Percentiles rank a stretch among this genome's conserved stretches.
These are phyloP conservation scores for Adansonia rubrostipa DNA, from an alignment of 441 rosid species.

Conservation along the genomic window DNA sequence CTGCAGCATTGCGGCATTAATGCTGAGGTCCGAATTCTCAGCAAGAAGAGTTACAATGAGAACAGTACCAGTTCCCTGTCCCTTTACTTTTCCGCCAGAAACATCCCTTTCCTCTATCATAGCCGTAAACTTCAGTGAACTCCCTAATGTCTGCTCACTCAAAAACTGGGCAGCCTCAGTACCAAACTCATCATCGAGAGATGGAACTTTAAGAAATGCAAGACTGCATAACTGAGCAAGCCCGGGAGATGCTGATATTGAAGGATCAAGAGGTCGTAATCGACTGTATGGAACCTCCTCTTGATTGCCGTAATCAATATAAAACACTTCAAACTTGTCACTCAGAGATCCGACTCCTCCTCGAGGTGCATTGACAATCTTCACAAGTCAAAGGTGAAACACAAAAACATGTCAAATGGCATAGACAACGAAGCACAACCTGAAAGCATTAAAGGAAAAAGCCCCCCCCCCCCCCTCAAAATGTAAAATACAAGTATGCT, in stretches of 20 bases:
- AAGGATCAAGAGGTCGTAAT: constrained; percentile 74
- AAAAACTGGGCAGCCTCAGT: constrained; percentile 80
- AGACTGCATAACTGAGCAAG: constrained; percentile 95
- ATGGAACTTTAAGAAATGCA: constrained; percentile 87
- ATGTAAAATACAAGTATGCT: background rate
- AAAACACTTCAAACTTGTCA: constrained; percentile 39
- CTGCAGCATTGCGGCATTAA: constrained; percentile 92
- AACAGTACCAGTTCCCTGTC: constrained; percentile 90
- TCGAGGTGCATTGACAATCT: constrained; percentile 93
- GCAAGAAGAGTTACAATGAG: constrained; percentile 74
- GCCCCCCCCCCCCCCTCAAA: background rate
- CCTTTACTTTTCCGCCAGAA: constrained; percentile 87
- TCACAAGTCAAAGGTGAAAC: constrained; percentile 26
- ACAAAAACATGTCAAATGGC: constrained; percentile 2
- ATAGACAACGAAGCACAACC: background rate
- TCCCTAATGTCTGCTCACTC: constrained; percentile 59
- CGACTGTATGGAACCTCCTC: constrained; percentile 77
- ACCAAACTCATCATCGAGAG: constrained; percentile 80
- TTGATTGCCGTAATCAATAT: constrained; percentile 95
- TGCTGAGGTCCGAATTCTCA: constrained; percentile 76
- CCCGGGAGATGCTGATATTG: constrained; percentile 72
- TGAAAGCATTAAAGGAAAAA: background rate
- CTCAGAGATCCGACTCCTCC: constrained; percentile 68
- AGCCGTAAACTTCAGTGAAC: constrained; percentile 73
- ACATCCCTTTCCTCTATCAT: constrained; percentile 85